Evolutionary conservation across 1,139 yeast genomes (phyloP).

Genomic region (Pichia sp.): DNA sequence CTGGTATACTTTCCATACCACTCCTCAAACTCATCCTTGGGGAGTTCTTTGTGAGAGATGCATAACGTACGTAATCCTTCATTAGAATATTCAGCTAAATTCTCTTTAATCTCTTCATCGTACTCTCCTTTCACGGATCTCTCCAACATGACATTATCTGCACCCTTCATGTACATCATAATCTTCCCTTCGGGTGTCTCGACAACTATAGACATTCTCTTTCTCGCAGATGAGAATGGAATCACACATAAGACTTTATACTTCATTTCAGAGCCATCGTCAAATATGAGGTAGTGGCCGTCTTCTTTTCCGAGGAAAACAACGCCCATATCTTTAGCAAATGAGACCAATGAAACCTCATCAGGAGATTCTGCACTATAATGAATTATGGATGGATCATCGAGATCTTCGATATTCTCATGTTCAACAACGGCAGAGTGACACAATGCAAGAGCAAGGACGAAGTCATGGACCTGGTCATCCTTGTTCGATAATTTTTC

Average conservation of each 20-base stretch:
- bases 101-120: constrained; percentile 10
- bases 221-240: constrained; percentile 51
- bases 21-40: constrained; percentile 25
- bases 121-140: constrained; percentile 23
- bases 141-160: constrained; percentile 44
- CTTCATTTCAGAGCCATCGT: constrained; percentile 9
- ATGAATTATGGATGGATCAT: constrained; percentile 31
- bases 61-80: constrained; percentile 55
- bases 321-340: constrained; percentile 50
- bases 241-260: constrained; percentile 44
- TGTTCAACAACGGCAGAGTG: constrained; percentile 53
- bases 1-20: constrained; percentile 39
- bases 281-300: constrained; percentile 19
- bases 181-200: constrained; percentile 34
- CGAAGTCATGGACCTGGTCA: constrained; percentile 45
- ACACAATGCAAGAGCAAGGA: constrained; percentile 48
- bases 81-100: constrained; percentile 46
- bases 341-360: constrained; percentile 57
- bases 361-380: constrained; percentile 60
- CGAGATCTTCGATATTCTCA: constrained; percentile 14
- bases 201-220: constrained; percentile 52
- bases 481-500: constrained; percentile 29
- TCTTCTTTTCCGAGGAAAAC: constrained; percentile 43
- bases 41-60: constrained; percentile 35
- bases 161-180: constrained; percentile 43